Evolutionary conservation across 2,329 filamentous ascomycete genomes (phyloP).

Genomic region (Lachnellula occidentalis): DNA sequence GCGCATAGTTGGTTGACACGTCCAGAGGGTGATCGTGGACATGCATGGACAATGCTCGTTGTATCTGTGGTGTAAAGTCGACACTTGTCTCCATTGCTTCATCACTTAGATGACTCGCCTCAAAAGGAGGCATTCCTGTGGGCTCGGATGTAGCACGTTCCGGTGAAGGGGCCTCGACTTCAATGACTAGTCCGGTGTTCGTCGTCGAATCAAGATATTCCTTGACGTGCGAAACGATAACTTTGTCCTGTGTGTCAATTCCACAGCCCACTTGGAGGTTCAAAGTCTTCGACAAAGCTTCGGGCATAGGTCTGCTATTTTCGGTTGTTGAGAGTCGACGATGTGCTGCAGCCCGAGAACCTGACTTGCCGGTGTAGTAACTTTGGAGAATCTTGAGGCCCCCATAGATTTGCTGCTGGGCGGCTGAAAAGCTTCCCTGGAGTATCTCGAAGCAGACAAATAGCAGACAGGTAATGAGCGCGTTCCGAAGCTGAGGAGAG

Average conservation of each 20-base stretch:
- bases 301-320: background rate
- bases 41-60: background rate
- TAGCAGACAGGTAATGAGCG: slow-evolving; percentile 28
- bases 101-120: background rate
- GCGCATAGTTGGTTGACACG: slow-evolving; percentile 3
- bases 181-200: background rate
- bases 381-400: slow-evolving; percentile 50
- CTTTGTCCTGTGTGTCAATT: slow-evolving; percentile 12
- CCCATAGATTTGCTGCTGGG: slow-evolving; percentile 54
- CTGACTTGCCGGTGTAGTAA: slow-evolving; percentile 24
- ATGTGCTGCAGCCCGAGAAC: slow-evolving; percentile 18
- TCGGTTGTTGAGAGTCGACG: slow-evolving; percentile 1
- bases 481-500: slow-evolving; percentile 36
- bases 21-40: slow-evolving; percentile 3
- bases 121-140: background rate
- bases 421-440: slow-evolving; percentile 49
- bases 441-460: slow-evolving; percentile 30
- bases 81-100: background rate
- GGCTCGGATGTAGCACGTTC: background rate
- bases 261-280: slow-evolving; percentile 18
- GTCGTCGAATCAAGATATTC: slow-evolving; percentile 21
- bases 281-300: slow-evolving; percentile 10
- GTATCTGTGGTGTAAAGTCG: background rate
- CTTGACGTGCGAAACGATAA: slow-evolving; percentile 20
- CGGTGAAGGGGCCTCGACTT: background rate